Base-by-base conservation (phyloP, 805 yeast species). In the Vanderwaltozyma yarrowii region DNA sequence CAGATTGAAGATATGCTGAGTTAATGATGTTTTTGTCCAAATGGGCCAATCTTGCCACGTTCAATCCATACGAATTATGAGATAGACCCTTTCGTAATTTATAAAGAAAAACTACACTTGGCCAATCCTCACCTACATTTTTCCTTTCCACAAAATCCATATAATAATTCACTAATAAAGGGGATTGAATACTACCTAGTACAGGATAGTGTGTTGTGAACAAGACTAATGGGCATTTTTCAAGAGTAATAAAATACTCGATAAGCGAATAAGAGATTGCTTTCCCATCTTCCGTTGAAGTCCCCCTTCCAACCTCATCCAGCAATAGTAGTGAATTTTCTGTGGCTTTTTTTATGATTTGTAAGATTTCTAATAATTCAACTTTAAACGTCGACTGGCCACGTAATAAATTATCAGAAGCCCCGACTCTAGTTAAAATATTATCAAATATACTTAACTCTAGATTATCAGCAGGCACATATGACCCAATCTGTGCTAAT, bases 291-390 rank as follows among this genome's bases (percentile, higher is more conserved):
- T 62, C 58, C 0, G 87, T 76, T 1, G 82, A 74, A 1, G 96
- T 87, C 10, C 95, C 96, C 55, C 98, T 74, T 3, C 99, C 99
- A 33, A 92, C 73, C 59, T 92, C 99, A 61, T 92, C 99, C 44
- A 92, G 80, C 17, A 92, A 77, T 36, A 92, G 77, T 40, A 92
- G 69, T 6, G 96, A 86, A 44, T 82, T 79, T 23, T 67, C 60
- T 0, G 92, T 78, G 2, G 94, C 88, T 7, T 83, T 74, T 42
- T 82, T 77, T 40, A 92, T 67, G 46, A 92, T 89, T 2, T 89
- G 76, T 0, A 95, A 80, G 37, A 95, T 85, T 52, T 92, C 98
- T 37, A 86, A 67, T 96, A 92, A 87, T 60, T 92, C 99, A 20
- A 94, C 84, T 84, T 84, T 83, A 53, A 88, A 87, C 0, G 95